Base-by-base conservation (phyloP, 2,329 filamentous ascomycete species). In the Diplodia scrobiculata region DNA sequence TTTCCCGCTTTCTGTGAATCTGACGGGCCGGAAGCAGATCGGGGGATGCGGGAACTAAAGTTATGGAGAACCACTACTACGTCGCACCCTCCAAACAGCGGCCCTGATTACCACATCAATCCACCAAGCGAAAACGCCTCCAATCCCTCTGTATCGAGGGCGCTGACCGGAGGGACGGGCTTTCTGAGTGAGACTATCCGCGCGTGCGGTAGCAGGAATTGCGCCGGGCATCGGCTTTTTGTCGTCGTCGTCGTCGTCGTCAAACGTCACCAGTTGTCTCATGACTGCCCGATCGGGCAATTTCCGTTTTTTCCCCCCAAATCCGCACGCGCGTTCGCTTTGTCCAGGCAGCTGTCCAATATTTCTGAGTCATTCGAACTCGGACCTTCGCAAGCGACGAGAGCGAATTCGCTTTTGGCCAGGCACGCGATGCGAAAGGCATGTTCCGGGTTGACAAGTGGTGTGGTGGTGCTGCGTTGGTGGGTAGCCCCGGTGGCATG, bases 251-350 rank as follows among this genome's bases (percentile, higher is more conserved):
- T 9, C 29, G 5, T 5, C 29, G 29, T 32, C 29, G 29, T 32
- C 38, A 41, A 36, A 32, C 55, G 38, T 47, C 55, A 59, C 55
- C 38, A 48, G 14, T 9, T 21, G 38, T 59, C 55, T 59, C 55
- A 59, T 47, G 55, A 59, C 55, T 32, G 38, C 55, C 38, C 55
- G 29, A 59, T 59, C 17, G 7, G 55, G 55, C 6, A 59, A 59
- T 47, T 21, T 7, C 32, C 6, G 38, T 41, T 59, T 25, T 4
- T 45, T 25, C 25, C 25, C 25, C 25, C 25, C 25, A 3, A 25
- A 25, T 3, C 13, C 41, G 41, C n/a, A 45, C 41, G 41, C 41
- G 41, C 41, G 41, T 45, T 5, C 6, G 17, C 13, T 11, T 51
- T 14, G 5, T 13, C 5, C 9, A 51, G 5, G 48, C 21, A 29